Percentiles rank a stretch among this genome's conserved stretches.
Evolutionary conservation across 345 rosid species (phyloP).

Genomic region (Trapa bicornis): DNA sequence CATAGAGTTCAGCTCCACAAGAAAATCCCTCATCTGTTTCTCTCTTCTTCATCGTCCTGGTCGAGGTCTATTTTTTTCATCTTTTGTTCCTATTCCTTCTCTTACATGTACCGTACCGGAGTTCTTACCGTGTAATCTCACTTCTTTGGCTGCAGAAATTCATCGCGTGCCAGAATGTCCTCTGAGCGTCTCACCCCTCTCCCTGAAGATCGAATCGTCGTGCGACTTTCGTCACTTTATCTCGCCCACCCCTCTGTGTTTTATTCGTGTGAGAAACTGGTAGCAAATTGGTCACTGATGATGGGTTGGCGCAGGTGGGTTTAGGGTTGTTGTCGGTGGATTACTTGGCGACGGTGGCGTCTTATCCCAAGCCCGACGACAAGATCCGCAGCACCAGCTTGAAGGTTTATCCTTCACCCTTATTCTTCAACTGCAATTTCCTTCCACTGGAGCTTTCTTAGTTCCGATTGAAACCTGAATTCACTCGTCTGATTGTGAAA

Average conservation of each 20-base stretch:
- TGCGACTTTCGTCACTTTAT: slow-evolving; percentile 12
- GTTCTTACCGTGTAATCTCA: background rate
- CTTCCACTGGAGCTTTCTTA: background rate
- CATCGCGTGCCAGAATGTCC: slow-evolving; percentile 31
- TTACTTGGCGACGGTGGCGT: slow-evolving; percentile 67
- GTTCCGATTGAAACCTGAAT: too few species aligned
- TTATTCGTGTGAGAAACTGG: background rate
- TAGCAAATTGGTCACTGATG: background rate
- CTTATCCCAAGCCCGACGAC: slow-evolving; percentile 80
- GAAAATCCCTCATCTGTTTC: background rate
- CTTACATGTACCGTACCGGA: background rate
- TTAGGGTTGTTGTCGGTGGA: slow-evolving; percentile 50
- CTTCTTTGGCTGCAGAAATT: background rate
- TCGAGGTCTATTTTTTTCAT: background rate
- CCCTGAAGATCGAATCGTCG: slow-evolving; percentile 23
- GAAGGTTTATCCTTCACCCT: slow-evolving; percentile 23
- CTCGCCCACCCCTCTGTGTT: background rate
- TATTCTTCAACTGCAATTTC: background rate
- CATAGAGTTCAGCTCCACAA: background rate
- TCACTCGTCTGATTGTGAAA: background rate
- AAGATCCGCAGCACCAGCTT: slow-evolving; percentile 81
- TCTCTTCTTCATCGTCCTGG: background rate
- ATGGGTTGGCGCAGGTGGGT: slow-evolving; percentile 42
- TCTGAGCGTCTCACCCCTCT: slow-evolving; percentile 29
- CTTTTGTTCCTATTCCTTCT: background rate